Evolutionary conservation across 2,329 filamentous ascomycete genomes (phyloP).

Genomic region (Fonsecaea nubica): DNA sequence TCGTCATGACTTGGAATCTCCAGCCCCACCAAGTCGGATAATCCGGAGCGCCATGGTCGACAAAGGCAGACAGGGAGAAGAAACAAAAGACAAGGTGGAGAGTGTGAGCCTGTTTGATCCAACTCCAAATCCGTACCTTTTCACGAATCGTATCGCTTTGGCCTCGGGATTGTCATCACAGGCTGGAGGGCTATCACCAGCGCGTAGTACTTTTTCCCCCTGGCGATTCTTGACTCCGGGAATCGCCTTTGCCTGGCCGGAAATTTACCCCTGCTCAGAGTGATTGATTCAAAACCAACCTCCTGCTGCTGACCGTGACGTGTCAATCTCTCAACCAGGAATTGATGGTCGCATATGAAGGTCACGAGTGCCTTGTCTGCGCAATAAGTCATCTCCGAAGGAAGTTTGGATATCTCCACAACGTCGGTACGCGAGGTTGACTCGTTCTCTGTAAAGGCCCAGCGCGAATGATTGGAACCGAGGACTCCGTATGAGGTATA

Average conservation of each 20-base stretch:
- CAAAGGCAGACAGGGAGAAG: constrained; percentile 6
- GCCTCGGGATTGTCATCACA: background rate
- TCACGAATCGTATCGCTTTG: background rate
- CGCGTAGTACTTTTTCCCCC: constrained; percentile 1
- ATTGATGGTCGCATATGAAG: constrained; percentile 6
- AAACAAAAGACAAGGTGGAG: background rate
- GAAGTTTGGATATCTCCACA: background rate
- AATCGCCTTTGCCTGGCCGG: background rate
- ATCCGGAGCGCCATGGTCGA: background rate
- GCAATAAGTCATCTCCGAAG: constrained; percentile 2
- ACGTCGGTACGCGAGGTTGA: background rate
- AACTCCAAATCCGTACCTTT: background rate
- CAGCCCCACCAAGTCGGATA: constrained; percentile 10
- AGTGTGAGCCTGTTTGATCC: background rate
- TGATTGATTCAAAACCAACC: background rate
- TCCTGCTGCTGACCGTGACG: constrained; percentile 4
- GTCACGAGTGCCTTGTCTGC: constrained; percentile 4
- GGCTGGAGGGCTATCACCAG: background rate
- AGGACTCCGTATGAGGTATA: background rate
- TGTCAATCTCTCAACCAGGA: constrained; percentile 7
- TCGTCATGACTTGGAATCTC: background rate
- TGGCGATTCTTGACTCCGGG: background rate
- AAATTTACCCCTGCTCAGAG: background rate
- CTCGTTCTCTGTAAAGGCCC: background rate
- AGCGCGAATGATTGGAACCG: background rate